Base-by-base conservation (phyloP, 2,329 filamentous ascomycete species). In the Aspergillus proliferans region DNA sequence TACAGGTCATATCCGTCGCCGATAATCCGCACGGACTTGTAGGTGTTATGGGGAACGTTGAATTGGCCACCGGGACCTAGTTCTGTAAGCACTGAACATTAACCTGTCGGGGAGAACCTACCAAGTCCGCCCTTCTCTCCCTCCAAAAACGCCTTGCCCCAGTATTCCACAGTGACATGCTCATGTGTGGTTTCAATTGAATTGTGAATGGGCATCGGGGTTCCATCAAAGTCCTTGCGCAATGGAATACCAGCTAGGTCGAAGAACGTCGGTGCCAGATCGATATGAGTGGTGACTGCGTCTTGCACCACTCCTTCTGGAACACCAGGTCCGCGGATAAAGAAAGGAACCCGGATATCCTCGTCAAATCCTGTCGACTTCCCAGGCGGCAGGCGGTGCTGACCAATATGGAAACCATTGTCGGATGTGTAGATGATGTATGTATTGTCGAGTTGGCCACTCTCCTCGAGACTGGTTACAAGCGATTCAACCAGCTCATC, bases 401-500 rank as follows among this genome's bases (percentile, higher is more conserved):
- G 79, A 2, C 79, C 75, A 39, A 83, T 76, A 49, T 84, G 81
- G 54, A 76, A 84, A 0, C 81, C 80, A 48, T 84, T 84, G 57
- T 84, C 68, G 0, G 79, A 77, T 24, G 82, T 78, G 47, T 82
- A 82, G 12, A 87, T 73, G 1, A 86, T 69, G n/a, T 79, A 82
- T 0, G 80, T 79, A 46, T 79, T 75, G 4, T 78, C 71, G n/a
- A 78, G 58, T 9, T 76, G 55, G 3, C 59, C 68, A 12, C 67
- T 65, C 4, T 66, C 49, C 12, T 74, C 67, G 2, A 81, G 64
- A 0, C 67, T 67, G 3, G 58, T 51, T 6, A 80, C 55, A 1
- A 80, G 53, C 0, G 59, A 56, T n/a, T 76, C 73, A 6, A 82
- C 71, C 40, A 81, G 66, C 52, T 81, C 79, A 52, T 81, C 78